Base-by-base conservation (phyloP, 2,329 filamentous ascomycete species). In the Hawksworthiomyces lignivorus region DNA sequence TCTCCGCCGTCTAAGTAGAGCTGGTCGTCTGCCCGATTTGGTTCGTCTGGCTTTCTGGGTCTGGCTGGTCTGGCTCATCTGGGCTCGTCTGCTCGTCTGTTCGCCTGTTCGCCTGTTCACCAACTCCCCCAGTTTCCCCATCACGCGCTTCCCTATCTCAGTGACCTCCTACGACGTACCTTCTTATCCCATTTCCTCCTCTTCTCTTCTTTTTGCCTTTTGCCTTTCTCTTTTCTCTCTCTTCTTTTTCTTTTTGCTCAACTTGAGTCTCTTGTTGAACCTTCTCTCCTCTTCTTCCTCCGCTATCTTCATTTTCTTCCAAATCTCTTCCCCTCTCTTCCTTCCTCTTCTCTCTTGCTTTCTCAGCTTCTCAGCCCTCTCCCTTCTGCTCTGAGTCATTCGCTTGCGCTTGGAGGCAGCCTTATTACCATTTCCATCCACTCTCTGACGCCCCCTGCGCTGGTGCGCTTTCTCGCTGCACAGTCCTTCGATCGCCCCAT, bases 301-400 rank as follows among this genome's bases (percentile, higher is more conserved):
- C 38, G 19, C 31, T 20, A 19, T 26, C 38, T n/a, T 18, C 21
- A 29, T 12, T 20, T 28, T 14, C 9, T 15, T 18, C 22, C 30
- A 36, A 22, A 7, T 17, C 19, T 11, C 32, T 29, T 30, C 22
- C 17, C 31, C 10, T 22, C 32, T 14, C 6, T 20, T 18, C 28
- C 33, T 41, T 24, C 14, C 22, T 26, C 10, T 34, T 35, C 30
- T 29, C 6, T 34, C 24, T 17, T 40, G 19, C 32, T 36, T 31
- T 24, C 36, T 38, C 41, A 28, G 9, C 38, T 21, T 7, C 36
- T 12, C 14, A 9, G 2, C 24, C 21, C 28, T 30, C 19, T 17
- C 19, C 18, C 31, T 10, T 11, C 27, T 45, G 21, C 30, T 41
- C 47, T 45, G 47, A 49, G 47, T 49, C 47, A 49, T 49, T 49